Evolutionary conservation across 1,284 basidiomycete genomes (phyloP).

Genomic region (Ganoderma sp.): DNA sequence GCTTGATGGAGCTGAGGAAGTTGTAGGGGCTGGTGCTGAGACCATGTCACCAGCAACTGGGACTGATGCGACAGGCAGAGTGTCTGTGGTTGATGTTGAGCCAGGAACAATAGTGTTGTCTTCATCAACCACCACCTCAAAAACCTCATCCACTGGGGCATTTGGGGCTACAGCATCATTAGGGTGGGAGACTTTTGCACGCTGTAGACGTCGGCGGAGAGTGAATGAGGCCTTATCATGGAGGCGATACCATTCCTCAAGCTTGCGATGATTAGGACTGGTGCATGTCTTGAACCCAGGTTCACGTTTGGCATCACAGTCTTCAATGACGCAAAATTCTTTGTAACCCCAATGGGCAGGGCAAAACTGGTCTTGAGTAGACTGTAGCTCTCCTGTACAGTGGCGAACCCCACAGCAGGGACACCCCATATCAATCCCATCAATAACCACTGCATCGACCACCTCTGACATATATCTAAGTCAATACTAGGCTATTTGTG

Average conservation of each 20-base stretch:
- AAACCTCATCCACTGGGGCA: not conserved
- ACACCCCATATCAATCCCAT: slow-evolving; percentile 41
- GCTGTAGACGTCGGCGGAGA: not conserved
- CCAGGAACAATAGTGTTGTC: not conserved
- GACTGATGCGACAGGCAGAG: not conserved
- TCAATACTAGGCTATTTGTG: no score
- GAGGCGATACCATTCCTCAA: not conserved
- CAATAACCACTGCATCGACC: slow-evolving; percentile 38
- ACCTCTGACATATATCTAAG: slow-evolving; percentile 21
- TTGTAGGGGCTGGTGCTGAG: no score
- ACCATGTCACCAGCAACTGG: no score
- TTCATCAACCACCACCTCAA: not conserved
- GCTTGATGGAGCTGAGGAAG: no score
- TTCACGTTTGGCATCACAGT: not conserved
- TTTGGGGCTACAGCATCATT: no score
- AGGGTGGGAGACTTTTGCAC: not conserved
- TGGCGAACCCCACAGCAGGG: slow-evolving; percentile 37
- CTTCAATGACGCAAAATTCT: not conserved
- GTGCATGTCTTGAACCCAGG: not conserved
- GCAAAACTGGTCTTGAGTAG: slow-evolving; percentile 39
- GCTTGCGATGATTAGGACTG: not conserved
- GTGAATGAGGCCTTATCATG: not conserved
- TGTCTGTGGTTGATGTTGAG: not conserved
- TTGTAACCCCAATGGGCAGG: slow-evolving; percentile 21
- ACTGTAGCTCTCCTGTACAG: slow-evolving; percentile 35